phyloP scores from a whole-genome alignment of 306 rosid species.

The Amphicarpaea edgeworthii region DNA sequence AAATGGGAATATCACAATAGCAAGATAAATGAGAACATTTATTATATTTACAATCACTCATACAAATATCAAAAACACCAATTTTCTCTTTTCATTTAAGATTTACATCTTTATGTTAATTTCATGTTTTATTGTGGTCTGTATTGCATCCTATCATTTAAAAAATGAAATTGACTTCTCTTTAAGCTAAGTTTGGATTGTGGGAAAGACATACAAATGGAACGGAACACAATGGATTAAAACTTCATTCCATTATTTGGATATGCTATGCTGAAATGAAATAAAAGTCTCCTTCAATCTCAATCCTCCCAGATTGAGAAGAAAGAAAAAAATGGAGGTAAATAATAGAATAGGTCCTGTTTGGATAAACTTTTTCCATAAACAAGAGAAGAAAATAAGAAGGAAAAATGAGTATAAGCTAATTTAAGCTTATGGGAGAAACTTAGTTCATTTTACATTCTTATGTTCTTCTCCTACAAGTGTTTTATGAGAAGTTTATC shows the following conservation, averaged over 20 bases:
- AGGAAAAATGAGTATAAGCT: background rate
- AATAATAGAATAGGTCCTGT: background rate
- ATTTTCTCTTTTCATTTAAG: background rate
- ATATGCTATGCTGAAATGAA: background rate
- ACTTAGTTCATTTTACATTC: background rate
- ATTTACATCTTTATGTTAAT: background rate
- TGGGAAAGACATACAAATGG: background rate
- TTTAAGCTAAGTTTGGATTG: background rate
- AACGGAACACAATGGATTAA: background rate
- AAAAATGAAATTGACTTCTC: background rate
- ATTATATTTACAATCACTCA: background rate
- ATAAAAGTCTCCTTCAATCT: background rate
- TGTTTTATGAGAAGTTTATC: background rate
- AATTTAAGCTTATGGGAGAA: background rate
- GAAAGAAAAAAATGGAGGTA: background rate
- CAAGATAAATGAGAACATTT: constrained; percentile 2
- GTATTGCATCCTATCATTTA: background rate
- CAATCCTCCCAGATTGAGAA: background rate
- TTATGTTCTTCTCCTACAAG: background rate
- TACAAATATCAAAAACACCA: background rate
- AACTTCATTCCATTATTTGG: background rate
- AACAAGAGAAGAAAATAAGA: background rate
- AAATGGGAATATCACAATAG: background rate
- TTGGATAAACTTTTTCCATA: background rate
- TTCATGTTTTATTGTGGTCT: background rate